Evolutionary conservation across 2,329 filamentous ascomycete species (phyloP).

Genomic region (Mariannaea elegans): DNA sequence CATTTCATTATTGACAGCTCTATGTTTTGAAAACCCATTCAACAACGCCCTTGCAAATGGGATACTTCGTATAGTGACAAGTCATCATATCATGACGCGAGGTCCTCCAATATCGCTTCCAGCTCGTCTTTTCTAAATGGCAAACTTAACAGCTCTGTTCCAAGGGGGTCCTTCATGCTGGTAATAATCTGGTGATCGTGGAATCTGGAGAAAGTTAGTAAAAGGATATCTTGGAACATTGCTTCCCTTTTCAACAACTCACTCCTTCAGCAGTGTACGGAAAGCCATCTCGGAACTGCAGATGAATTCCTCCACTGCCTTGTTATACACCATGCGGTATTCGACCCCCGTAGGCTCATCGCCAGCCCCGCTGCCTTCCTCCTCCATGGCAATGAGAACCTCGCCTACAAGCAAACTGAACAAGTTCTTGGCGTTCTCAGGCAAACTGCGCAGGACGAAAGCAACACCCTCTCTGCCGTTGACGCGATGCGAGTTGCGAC

Average conservation of each 20-base stretch:
- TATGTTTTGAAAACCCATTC: neutral
- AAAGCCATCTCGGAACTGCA: conserved; percentile 97
- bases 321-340: conserved; percentile 91
- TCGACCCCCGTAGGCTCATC: conserved; percentile 77
- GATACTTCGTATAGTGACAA: neutral
- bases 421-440: conserved; percentile 89
- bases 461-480: conserved; percentile 91
- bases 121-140: conserved; percentile 90
- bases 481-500: conserved; percentile 79
- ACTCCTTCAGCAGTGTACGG: conserved; percentile 92
- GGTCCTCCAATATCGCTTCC: conserved; percentile 86
- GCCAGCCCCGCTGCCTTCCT: conserved; percentile 58
- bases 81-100: conserved; percentile 42
- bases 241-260: conserved; percentile 42
- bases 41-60: neutral
- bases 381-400: conserved; percentile 76
- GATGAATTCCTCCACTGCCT: conserved; percentile 95
- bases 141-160: conserved; percentile 84
- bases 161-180: conserved; percentile 83
- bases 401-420: conserved; percentile 88
- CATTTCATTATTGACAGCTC: no score
- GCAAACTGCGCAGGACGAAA: conserved; percentile 89
- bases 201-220: conserved; percentile 65
- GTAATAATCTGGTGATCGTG: conserved; percentile 98
- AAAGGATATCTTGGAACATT: conserved; percentile 3